Conservation (phyloP, 2,329 filamentous ascomycete species). For the Pseudophaeomoniella oleicola region DNA sequence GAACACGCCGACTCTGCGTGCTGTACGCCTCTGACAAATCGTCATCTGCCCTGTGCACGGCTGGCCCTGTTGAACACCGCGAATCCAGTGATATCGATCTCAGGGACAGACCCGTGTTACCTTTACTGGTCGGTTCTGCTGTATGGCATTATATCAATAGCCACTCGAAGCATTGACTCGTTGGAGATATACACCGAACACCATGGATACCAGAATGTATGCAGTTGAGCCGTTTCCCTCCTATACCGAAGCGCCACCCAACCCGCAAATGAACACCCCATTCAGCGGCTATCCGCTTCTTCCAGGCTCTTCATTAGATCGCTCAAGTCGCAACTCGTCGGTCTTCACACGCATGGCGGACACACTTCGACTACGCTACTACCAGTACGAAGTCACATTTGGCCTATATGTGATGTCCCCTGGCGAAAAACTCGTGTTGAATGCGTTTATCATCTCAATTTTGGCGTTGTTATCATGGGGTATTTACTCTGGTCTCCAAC, state of each 20-base stretch:
- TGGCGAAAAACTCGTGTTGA: constrained; percentile 26
- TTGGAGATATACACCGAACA: too few species aligned
- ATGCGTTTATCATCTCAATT: constrained; percentile 22
- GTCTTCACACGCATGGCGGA: constrained; percentile 16
- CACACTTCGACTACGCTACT: constrained; percentile 25
- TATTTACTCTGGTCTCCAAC: constrained; percentile 7
- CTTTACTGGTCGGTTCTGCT: too few species aligned
- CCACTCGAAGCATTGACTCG: neutral
- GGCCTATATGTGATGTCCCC: constrained; percentile 28
- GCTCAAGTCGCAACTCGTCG: neutral
- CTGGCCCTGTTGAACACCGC: too few species aligned
- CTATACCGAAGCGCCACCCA: neutral
- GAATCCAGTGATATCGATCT: too few species aligned
- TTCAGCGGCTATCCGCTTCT: neutral
- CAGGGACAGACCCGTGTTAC: too few species aligned
- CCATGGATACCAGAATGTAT: neutral
- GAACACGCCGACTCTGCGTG: too few species aligned
- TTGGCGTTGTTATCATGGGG: constrained; percentile 22
- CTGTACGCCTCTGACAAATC: too few species aligned
- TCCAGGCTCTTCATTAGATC: neutral
- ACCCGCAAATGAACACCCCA: neutral
- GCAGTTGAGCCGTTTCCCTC: neutral
- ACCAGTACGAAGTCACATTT: constrained; percentile 32
- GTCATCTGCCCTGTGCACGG: too few species aligned
- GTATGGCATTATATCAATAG: neutral